phyloP scores from a whole-genome alignment of 306 rosid genomes.

The Ammopiptanthus mongolicus region DNA sequence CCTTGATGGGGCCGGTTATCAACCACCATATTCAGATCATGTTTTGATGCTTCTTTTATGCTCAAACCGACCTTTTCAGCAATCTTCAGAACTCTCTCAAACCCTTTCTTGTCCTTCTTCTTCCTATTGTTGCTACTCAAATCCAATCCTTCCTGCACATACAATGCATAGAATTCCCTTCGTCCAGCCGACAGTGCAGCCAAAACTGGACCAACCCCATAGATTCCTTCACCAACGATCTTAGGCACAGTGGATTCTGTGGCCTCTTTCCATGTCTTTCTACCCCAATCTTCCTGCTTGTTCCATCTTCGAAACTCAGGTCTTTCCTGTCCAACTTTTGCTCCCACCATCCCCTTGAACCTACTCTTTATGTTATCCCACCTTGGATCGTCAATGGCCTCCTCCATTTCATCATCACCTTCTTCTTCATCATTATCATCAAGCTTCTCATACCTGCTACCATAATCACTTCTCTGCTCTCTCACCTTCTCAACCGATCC shows the following conservation, averaged over 20 bases:
- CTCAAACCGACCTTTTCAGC: constrained; percentile 67
- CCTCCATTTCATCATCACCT: constrained; percentile 51
- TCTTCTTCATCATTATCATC: constrained; percentile 39
- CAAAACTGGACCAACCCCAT: constrained; percentile 94
- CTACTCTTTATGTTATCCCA: constrained; percentile 70
- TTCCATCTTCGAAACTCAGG: constrained; percentile 73
- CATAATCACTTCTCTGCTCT: constrained; percentile 26
- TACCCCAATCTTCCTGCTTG: constrained; percentile 77
- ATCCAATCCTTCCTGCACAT: constrained; percentile 87
- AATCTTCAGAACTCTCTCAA: constrained; percentile 66
- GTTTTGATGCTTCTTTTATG: constrained; percentile 71
- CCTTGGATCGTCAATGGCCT: constrained; percentile 64
- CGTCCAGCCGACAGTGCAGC: constrained; percentile 89
- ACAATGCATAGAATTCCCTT: constrained; percentile 83
- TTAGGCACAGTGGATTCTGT: constrained; percentile 71
- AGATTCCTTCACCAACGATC: constrained; percentile 83
- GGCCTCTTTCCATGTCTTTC: constrained; percentile 86
- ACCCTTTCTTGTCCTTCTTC: constrained; percentile 97
- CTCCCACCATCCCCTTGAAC: constrained; percentile 48
- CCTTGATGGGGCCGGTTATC: constrained; percentile 97
- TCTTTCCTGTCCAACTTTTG: constrained; percentile 41
- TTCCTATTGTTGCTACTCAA: constrained; percentile 74
- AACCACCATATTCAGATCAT: constrained; percentile 88
- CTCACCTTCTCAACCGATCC: constrained; percentile 26
- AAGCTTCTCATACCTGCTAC: constrained; percentile 20